phyloP scores from a whole-genome alignment of 1,284 basidiomycete species.

The Pseudozyma hubeiensis region DNA sequence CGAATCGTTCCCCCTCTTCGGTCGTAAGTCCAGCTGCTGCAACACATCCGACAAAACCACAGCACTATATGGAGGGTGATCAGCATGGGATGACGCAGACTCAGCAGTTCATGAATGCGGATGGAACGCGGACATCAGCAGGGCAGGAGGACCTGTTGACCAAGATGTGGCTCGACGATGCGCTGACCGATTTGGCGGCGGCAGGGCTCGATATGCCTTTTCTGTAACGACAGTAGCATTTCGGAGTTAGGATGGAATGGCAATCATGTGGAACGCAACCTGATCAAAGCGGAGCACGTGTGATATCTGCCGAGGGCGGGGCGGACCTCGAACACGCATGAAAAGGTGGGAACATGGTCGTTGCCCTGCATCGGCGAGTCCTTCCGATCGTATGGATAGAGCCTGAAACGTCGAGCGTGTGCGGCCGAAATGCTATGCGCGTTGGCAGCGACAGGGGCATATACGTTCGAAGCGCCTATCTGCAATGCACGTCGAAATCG shows the following conservation, averaged over 20 bases:
- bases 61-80: neutral
- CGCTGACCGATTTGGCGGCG: conserved; percentile 39
- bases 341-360: too few relatives aligned
- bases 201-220: conserved; percentile 53
- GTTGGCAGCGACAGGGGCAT: too few relatives aligned
- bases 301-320: too few relatives aligned
- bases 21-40: conserved; percentile 23
- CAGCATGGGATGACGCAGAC: conserved; percentile 1
- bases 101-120: conserved; percentile 5
- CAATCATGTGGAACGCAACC: neutral
- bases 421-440: too few relatives aligned
- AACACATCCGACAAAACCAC: neutral
- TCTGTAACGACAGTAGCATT: conserved; percentile 9
- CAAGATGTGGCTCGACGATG: conserved; percentile 51
- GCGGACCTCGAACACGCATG: too few relatives aligned
- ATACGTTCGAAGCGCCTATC: too few relatives aligned
- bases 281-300: too few relatives aligned
- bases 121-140: neutral
- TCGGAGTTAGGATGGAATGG: neutral
- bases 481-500: too few relatives aligned
- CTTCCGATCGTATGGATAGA: too few relatives aligned
- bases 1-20: conserved; percentile 17
- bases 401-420: too few relatives aligned
- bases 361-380: too few relatives aligned
- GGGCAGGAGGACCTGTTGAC: conserved; percentile 44